Conservation (phyloP, 2,329 filamentous ascomycete genomes). For the Verticillium isaacii region DNA sequence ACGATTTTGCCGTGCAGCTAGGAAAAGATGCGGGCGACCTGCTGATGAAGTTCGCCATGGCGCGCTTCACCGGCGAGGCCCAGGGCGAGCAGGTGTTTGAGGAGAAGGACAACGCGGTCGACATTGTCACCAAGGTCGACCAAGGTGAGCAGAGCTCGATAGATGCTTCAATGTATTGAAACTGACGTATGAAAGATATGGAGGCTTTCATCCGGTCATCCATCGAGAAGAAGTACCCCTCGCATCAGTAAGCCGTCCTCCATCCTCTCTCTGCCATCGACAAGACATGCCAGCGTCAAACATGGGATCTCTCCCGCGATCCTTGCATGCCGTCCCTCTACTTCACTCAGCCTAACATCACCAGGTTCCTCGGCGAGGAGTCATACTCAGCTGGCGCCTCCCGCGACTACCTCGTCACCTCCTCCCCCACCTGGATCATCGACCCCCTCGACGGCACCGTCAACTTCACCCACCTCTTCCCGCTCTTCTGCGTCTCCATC, state of each 20-base stretch:
- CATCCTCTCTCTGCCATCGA: not conserved
- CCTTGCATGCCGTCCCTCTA: not conserved
- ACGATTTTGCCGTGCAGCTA: slow-evolving; percentile 65
- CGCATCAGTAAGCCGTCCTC: slow-evolving; percentile 52
- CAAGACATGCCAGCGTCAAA: not conserved
- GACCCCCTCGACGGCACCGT: slow-evolving; percentile 77
- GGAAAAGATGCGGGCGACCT: slow-evolving; percentile 66
- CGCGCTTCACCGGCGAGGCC: slow-evolving; percentile 39
- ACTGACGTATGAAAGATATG: slow-evolving; percentile 41
- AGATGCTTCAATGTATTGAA: not conserved
- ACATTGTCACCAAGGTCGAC: slow-evolving; percentile 68
- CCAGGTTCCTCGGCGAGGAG: slow-evolving; percentile 72
- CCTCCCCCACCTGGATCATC: slow-evolving; percentile 67
- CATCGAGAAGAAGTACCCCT: slow-evolving; percentile 56
- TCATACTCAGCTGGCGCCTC: slow-evolving; percentile 65
- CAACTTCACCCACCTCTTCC: slow-evolving; percentile 76
- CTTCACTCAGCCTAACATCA: not conserved
- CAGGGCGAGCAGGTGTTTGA: slow-evolving; percentile 32
- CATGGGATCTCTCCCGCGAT: not conserved
- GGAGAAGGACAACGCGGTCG: slow-evolving; percentile 72
- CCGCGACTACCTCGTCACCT: slow-evolving; percentile 61
- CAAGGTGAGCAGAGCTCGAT: slow-evolving; percentile 28
- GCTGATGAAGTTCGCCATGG: slow-evolving; percentile 58
- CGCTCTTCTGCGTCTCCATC: slow-evolving; percentile 78
- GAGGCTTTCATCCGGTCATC: slow-evolving; percentile 63